Percentiles rank a stretch among this genome's conserved stretches.
phyloP scores from a whole-genome alignment of 805 yeast genomes.

The Debaryomyces maramus region DNA sequence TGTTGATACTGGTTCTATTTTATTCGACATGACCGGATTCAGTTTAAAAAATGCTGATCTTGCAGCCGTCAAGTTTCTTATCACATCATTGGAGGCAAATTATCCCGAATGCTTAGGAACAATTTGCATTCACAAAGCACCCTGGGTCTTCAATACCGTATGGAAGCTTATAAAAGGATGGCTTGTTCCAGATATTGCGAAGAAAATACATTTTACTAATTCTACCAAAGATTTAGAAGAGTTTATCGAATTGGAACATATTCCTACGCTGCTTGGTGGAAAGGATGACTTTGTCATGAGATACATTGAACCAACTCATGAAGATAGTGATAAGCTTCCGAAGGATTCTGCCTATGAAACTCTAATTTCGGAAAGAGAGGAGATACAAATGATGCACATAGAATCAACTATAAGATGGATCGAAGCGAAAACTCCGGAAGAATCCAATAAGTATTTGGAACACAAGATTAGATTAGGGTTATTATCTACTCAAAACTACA shows the following conservation, averaged over 20 bases:
- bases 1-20: conserved; percentile 5
- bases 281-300: conserved; percentile 55
- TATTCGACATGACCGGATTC: conserved; percentile 65
- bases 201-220: conserved; percentile 84
- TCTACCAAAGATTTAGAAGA: conserved; percentile 63
- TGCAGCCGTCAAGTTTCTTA: conserved; percentile 80
- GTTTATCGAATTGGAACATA: conserved; percentile 55
- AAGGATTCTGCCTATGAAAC: conserved; percentile 40
- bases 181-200: conserved; percentile 95
- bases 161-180: conserved; percentile 90
- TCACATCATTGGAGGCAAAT: conserved; percentile 85
- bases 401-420: conserved; percentile 75
- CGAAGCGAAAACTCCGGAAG: conserved; percentile 49
- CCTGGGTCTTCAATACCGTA: conserved; percentile 91
- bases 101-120: conserved; percentile 90
- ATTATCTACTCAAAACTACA: conserved; percentile 59
- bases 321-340: conserved; percentile 42
- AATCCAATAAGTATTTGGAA: conserved; percentile 44
- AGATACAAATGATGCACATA: conserved; percentile 52
- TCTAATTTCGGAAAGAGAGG: conserved; percentile 49
- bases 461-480: conserved; percentile 55
- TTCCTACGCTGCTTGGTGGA: conserved; percentile 80
- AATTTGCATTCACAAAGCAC: conserved; percentile 85
- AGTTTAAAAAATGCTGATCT: conserved; percentile 88
- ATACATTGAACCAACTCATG: conserved; percentile 63